Evolutionary conservation across 1,139 yeast species (phyloP).

Genomic region (Candida tetrigidarum): DNA sequence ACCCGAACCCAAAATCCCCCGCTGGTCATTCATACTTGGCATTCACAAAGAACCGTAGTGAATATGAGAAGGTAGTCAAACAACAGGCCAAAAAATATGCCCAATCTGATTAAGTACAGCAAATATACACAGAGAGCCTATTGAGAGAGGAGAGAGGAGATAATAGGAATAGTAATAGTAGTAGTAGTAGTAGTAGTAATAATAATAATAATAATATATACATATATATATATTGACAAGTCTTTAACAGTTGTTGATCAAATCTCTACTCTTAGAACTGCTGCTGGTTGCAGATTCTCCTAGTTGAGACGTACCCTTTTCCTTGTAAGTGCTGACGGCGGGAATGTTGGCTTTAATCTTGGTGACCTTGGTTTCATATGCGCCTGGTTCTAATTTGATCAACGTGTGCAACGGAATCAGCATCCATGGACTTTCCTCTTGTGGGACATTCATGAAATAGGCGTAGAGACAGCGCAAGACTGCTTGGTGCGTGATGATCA

Average conservation of each 20-base stretch:
- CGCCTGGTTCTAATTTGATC: slow-evolving; percentile 91
- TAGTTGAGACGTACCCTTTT: slow-evolving; percentile 83
- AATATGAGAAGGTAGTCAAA: slow-evolving; percentile 75
- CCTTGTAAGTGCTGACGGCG: slow-evolving; percentile 96
- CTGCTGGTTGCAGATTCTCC: slow-evolving; percentile 53
- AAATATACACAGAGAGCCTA: no score
- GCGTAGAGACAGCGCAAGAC: slow-evolving; percentile 96
- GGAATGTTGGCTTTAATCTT: slow-evolving; percentile 95
- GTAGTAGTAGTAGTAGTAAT: neutral
- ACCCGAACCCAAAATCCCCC: slow-evolving; percentile 94
- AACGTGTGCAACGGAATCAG: slow-evolving; percentile 95
- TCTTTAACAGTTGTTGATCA: slow-evolving; percentile 35
- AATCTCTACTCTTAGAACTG: slow-evolving; percentile 40
- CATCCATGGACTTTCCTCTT: slow-evolving; percentile 99
- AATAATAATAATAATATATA: neutral
- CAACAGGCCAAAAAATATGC: slow-evolving; percentile 82
- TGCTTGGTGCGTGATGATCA: slow-evolving; percentile 97
- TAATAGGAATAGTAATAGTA: neutral
- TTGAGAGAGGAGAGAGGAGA: neutral
- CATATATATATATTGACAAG: neutral
- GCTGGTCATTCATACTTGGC: slow-evolving; percentile 97
- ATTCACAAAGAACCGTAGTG: slow-evolving; percentile 64
- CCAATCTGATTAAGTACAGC: slow-evolving; percentile 7
- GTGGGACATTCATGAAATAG: slow-evolving; percentile 97
- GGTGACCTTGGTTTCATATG: slow-evolving; percentile 86